These are phyloP conservation scores for Galerina marginata DNA, from an alignment of 768 basidiomycete genomes.

Conservation along the genomic window DNA sequence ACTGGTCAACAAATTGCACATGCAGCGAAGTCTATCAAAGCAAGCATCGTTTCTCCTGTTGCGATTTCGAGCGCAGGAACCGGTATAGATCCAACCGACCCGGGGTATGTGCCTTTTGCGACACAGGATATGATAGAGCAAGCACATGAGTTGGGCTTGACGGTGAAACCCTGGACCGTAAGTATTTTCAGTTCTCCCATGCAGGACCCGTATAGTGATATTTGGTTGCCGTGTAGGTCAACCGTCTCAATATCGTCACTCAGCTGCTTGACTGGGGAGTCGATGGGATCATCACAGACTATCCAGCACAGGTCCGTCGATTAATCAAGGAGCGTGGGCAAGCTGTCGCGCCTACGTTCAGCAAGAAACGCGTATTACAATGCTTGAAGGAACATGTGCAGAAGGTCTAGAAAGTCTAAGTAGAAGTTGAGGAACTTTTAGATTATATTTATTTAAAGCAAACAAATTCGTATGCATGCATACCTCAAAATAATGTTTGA, in stretches of 20 bases:
- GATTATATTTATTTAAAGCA: conserved; percentile 1
- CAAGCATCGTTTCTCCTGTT: conserved; percentile 68
- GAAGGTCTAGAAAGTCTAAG: conserved; percentile 19
- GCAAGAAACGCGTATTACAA: conserved; percentile 61
- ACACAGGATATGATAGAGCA: conserved; percentile 71
- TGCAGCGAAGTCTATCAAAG: conserved; percentile 69
- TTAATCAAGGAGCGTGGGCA: conserved; percentile 59
- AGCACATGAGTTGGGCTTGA: conserved; percentile 66
- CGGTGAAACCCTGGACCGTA: conserved; percentile 79
- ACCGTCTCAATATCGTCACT: conserved; percentile 65
- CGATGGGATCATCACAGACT: conserved; percentile 84
- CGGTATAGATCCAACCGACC: conserved; percentile 46
- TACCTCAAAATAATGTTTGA: neutral
- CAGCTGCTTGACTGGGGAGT: conserved; percentile 63
- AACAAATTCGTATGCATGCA: neutral
- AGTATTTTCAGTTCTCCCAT: conserved; percentile 23
- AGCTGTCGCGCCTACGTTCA: conserved; percentile 59
- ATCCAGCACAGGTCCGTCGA: conserved; percentile 63
- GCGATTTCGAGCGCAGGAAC: conserved; percentile 47
- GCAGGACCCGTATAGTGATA: neutral
- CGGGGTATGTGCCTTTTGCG: conserved; percentile 59
- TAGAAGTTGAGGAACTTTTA: neutral
- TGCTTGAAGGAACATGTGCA: conserved; percentile 64
- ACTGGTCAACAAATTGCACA: conserved; percentile 64
- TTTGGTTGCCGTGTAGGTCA: conserved; percentile 47